Evolutionary conservation across 192 early-diverging fungal species (phyloP).

Genomic region (Paraglomus brasilianum): DNA sequence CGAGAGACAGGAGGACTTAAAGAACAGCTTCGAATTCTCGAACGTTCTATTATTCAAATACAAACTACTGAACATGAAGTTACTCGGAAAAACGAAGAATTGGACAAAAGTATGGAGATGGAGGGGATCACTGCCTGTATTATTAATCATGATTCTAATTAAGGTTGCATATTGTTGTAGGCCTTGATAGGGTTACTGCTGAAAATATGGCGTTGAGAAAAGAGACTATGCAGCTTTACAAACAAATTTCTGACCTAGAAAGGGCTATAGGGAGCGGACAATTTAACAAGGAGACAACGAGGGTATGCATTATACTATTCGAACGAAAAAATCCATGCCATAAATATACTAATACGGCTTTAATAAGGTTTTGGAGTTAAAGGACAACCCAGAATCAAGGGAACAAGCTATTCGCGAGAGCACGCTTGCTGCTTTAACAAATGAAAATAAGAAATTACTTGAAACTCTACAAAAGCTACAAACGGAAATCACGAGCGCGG

Average conservation of each 20-base stretch:
- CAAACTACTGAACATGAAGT: slow-evolving; percentile 2
- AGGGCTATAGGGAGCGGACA: slow-evolving; percentile 61
- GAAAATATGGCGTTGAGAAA: slow-evolving; percentile 16
- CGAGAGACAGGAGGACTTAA: not conserved
- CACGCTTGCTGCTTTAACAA: slow-evolving; percentile 60
- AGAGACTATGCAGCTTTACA: not conserved
- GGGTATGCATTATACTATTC: slow-evolving; percentile 31
- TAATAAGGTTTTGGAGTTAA: slow-evolving; percentile 59
- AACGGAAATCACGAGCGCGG: not conserved
- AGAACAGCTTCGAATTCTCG: slow-evolving; percentile 2
- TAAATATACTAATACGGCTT: not conserved
- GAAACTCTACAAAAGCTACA: slow-evolving; percentile 39
- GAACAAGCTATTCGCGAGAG: slow-evolving; percentile 70
- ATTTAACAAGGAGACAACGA: slow-evolving; percentile 57
- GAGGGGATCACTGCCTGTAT: not conserved
- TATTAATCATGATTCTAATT: not conserved
- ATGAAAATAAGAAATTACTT: slow-evolving; percentile 67
- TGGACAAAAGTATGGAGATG: slow-evolving; percentile 5
- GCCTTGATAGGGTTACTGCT: not conserved
- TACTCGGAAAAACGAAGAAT: slow-evolving; percentile 8
- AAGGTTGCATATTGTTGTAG: not conserved
- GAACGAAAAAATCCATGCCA: not conserved
- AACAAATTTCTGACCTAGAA: slow-evolving; percentile 56
- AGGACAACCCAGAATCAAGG: slow-evolving; percentile 69
- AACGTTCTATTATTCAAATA: not conserved